Evolutionary conservation across 176 grass and related monocot species (phyloP).

Genomic region (Carex scoparia): DNA sequence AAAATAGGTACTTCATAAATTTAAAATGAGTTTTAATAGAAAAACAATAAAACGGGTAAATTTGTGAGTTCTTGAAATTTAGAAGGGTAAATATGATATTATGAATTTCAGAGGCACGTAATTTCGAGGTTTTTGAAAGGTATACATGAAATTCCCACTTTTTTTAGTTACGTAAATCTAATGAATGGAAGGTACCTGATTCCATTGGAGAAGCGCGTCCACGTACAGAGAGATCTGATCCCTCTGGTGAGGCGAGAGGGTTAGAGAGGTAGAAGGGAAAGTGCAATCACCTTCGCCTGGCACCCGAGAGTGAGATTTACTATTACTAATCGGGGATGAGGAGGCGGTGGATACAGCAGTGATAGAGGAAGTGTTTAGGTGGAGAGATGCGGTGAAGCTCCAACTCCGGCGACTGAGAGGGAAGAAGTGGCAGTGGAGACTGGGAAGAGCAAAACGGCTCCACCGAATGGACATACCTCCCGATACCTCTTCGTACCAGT

Average conservation of each 20-base stretch:
- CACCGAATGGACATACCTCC: background rate
- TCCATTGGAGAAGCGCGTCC: constrained; percentile 66
- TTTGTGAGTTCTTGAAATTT: too few relatives aligned
- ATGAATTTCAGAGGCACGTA: too few relatives aligned
- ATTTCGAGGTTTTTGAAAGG: too few relatives aligned
- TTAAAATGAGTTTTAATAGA: too few relatives aligned
- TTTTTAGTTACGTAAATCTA: too few relatives aligned
- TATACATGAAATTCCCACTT: too few relatives aligned
- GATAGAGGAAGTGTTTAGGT: background rate
- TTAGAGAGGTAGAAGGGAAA: background rate
- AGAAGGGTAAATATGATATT: too few relatives aligned
- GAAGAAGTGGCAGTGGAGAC: constrained; percentile 25
- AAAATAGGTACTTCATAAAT: too few relatives aligned
- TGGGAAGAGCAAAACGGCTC: background rate
- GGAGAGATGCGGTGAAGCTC: background rate
- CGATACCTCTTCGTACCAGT: too few relatives aligned
- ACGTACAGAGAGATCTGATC: constrained; percentile 71
- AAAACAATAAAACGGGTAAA: too few relatives aligned
- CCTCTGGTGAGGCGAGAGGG: constrained; percentile 56
- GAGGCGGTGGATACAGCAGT: constrained; percentile 5
- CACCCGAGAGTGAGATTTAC: background rate
- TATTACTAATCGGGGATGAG: background rate
- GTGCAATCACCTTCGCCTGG: background rate
- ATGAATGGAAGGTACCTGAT: constrained; percentile 41
- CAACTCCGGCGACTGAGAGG: background rate